These are phyloP conservation scores for Xylariales sp. DNA, from an alignment of 2,329 filamentous ascomycete species.

Conservation along the genomic window DNA sequence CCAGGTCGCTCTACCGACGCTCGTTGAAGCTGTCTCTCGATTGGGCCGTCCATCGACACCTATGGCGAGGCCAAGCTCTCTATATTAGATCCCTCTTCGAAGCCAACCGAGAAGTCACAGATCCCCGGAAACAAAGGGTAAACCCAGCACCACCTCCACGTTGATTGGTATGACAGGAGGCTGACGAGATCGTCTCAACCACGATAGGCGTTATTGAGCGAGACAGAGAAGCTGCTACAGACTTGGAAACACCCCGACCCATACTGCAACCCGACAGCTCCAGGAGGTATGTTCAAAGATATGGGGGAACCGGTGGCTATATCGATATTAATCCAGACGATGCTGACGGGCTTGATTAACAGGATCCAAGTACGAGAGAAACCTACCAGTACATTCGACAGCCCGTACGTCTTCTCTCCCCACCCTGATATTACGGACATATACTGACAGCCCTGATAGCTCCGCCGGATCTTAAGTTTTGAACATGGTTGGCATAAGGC, in stretches of 20 bases:
- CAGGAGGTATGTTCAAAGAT: conserved; percentile 69
- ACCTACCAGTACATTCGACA: conserved; percentile 73
- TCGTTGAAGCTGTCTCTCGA: conserved; percentile 90
- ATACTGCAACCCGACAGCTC: conserved; percentile 82
- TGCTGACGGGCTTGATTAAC: conserved; percentile 8
- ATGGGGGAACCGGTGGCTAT: too few relatives aligned
- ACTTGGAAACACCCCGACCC: conserved; percentile 98
- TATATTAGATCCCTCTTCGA: conserved; percentile 96
- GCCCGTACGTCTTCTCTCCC: conserved; percentile 61
- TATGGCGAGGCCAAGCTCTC: conserved; percentile 93
- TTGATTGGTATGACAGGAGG: background rate
- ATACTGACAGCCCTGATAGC: conserved; percentile 30
- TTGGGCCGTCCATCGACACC: conserved; percentile 87
- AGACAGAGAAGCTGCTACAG: conserved; percentile 83
- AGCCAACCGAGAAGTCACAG: conserved; percentile 78
- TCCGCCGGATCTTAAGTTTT: conserved; percentile 47
- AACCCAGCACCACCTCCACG: background rate
- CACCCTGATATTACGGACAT: background rate
- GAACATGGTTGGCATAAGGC: conserved; percentile 12
- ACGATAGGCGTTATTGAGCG: conserved; percentile 69
- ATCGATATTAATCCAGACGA: too few relatives aligned
- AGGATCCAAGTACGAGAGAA: conserved; percentile 97
- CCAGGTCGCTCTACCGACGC: conserved; percentile 78
- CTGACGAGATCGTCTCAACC: background rate
- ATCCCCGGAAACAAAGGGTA: conserved; percentile 84